Percentiles rank a stretch among this genome's conserved stretches.
Conservation (phyloP, 306 rosid species). For the Vigna mungo region DNA sequence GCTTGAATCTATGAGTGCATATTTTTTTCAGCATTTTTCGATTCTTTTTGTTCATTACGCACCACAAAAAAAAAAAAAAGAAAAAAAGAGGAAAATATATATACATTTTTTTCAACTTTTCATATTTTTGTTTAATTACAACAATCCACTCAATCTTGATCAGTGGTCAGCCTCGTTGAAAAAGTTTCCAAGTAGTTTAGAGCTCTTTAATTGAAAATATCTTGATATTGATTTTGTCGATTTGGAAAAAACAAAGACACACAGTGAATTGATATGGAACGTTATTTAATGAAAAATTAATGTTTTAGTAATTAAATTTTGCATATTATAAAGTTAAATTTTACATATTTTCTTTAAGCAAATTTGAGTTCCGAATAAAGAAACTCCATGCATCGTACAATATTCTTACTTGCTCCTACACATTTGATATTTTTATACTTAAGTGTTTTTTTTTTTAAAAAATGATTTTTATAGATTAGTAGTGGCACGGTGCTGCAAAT, state of each 20-base stretch:
- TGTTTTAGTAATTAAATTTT: not conserved
- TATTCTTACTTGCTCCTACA: no score
- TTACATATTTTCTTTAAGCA: no score
- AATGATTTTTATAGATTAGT: no score
- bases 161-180: not conserved
- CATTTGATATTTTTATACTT: no score
- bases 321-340: no score
- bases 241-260: no score
- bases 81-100: not conserved
- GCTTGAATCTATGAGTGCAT: slow-evolving; percentile 21
- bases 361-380: no score
- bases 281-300: not conserved
- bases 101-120: no score
- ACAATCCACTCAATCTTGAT: slow-evolving; percentile 18
- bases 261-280: not conserved
- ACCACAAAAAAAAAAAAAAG: slow-evolving; percentile 8
- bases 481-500: no score
- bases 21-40: not conserved
- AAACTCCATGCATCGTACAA: no score
- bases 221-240: not conserved
- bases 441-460: no score
- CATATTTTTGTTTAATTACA: not conserved
- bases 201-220: slow-evolving; percentile 2
- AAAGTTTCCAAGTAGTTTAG: not conserved
- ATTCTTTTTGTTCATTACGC: not conserved